These are phyloP conservation scores for Acanthamoeba lenticulata DNA, from an alignment of 208 protist species.

Conservation along the genomic window DNA sequence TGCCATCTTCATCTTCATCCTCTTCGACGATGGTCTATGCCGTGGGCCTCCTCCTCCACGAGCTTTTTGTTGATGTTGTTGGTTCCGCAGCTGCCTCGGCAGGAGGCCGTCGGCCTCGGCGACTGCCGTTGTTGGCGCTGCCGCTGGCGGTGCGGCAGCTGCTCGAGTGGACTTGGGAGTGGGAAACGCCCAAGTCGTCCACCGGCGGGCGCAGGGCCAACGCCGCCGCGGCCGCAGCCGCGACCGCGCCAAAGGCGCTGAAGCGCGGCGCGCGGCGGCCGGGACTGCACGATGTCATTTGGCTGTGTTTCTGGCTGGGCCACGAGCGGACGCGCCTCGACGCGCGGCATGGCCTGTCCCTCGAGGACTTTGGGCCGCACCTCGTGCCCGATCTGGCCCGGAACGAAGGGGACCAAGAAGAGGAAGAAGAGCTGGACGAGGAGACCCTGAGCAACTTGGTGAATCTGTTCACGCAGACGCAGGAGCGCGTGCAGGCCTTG, in stretches of 20 bases:
- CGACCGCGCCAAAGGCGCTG: neutral
- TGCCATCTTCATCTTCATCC: neutral
- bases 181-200: neutral
- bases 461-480: neutral
- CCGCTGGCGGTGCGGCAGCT: constrained; percentile 5
- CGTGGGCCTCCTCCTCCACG: neutral
- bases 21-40: neutral
- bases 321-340: neutral
- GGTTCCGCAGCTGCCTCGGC: neutral
- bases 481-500: neutral
- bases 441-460: neutral
- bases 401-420: neutral
- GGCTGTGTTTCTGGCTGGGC: constrained; percentile 3
- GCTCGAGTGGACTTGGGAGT: constrained; percentile 14
- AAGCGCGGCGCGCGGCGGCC: neutral
- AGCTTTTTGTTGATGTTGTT: neutral
- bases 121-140: no score
- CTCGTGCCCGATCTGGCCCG: neutral
- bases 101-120: no score
- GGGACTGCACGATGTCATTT: neutral
- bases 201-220: no score
- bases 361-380: neutral
- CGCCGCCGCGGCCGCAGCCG: neutral
- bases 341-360: neutral
- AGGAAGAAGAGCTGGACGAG: neutral